phyloP scores from a whole-genome alignment of 2,329 filamentous ascomycete genomes.

The Sporothrix sp. region DNA sequence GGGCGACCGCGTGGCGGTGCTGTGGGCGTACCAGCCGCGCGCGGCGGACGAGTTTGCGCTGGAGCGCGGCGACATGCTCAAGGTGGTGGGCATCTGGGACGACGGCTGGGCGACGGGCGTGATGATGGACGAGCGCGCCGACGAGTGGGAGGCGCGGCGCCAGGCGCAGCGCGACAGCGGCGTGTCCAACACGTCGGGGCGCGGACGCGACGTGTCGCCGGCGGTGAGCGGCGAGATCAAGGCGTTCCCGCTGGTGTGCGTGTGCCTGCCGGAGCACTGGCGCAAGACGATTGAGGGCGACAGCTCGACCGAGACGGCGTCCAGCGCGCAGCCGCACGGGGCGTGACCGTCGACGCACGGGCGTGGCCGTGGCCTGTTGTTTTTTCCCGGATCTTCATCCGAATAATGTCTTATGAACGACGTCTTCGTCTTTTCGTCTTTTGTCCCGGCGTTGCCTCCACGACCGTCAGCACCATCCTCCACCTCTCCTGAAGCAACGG shows the following conservation, averaged over 20 bases:
- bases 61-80: slow-evolving; percentile 94
- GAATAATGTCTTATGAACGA: slow-evolving; percentile 25
- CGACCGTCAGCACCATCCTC: slow-evolving; percentile 20
- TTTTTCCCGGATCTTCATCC: slow-evolving; percentile 10
- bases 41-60: slow-evolving; percentile 88
- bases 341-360: slow-evolving; percentile 16
- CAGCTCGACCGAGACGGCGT: slow-evolving; percentile 55
- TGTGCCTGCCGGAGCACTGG: slow-evolving; percentile 93
- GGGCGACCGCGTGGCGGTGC: slow-evolving; percentile 75
- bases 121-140: slow-evolving; percentile 68
- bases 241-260: slow-evolving; percentile 92
- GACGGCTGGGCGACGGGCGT: slow-evolving; percentile 97
- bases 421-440: slow-evolving; percentile 18
- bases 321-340: slow-evolving; percentile 30
- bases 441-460: no score
- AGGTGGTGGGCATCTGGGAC: slow-evolving; percentile 97
- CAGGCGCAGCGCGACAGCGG: slow-evolving; percentile 84
- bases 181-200: slow-evolving; percentile 68
- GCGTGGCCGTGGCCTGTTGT: background rate
- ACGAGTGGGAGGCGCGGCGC: slow-evolving; percentile 74
- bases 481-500: no score
- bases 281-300: slow-evolving; percentile 93
- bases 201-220: slow-evolving; percentile 50
- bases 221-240: slow-evolving; percentile 75
- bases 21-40: slow-evolving; percentile 95